Base-by-base conservation (phyloP, 2,329 filamentous ascomycete species). In the Xylaria arbuscula region DNA sequence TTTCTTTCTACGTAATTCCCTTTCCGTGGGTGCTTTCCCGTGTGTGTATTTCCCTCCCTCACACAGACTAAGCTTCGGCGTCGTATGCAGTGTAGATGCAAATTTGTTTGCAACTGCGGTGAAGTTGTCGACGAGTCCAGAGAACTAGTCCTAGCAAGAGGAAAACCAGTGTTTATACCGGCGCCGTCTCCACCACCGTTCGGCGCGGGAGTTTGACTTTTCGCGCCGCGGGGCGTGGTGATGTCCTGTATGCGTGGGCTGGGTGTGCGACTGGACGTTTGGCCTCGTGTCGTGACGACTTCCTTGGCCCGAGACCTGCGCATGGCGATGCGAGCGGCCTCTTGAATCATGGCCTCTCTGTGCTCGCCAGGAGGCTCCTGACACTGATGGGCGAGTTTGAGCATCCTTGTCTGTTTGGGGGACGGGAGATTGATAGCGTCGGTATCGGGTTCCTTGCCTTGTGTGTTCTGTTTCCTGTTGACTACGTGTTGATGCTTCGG, bases 291-390 rank as follows among this genome's bases (percentile, higher is more conserved):
- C 24, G 70, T 62, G 9, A 64, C 63, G 47, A 71, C 58, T 24
- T 71, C 70, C 34, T 51, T 74, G 48, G 71, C 71, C 57, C 59
- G 70, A 17, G 73, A 77, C 62, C 68, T 72, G 50, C 67, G 67
- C 71, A 75, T 73, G 53, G 74, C 75, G 62, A 74, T 74, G 28
- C 72, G 72, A 13, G 75, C 74, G 34, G 72, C 74, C 28, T 75
- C 74, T 67, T 72, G 75, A 19, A 75, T 70, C 54, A 73, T 72
- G n/a, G 57, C 54, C 36, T 70, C 71, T 51, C 38, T 60, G 62
- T 59, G 69, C 22, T 71, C 66, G 56, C 69, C 58, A 32, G 24
- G 57, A 32, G 24, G 57, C 45, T 51, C 59, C 13, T 47, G 64
- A 55, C 40, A 64, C 54, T 36, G 72, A 58, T 54, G 69, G 40